Evolutionary conservation across 202 grass and related monocot genomes (phyloP), one percentile per base, ranked within the genome.

Genomic region (Bolboschoenoplectus hybrid): DNA sequence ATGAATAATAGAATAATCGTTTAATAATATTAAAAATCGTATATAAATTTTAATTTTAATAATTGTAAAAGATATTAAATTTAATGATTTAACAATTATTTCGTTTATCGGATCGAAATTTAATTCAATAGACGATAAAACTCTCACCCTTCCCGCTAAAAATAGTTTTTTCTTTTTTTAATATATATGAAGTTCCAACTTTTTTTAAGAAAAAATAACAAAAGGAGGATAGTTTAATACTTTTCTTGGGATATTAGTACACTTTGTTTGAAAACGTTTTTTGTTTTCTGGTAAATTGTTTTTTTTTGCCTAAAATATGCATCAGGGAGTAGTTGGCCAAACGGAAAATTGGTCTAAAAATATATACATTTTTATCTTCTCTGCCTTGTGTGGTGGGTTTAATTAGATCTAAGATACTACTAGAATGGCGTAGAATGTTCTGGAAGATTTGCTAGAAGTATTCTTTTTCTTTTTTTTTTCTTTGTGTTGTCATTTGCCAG

Each of bases 101-200:
- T 26, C 26, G 0, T 26, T 26, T 26, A 26, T 26, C 26, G 26
- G 26, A 26, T 26, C 26, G 26, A 26, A 26, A 26, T 26, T 26
- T 26, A 0, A 26, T 26, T 26, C 26, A 26, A 26, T 26, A 26
- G 26, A 26, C 26, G 26, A 26, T 26, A 26, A 26, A 26, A 26
- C 26, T 26, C 26, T 26, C 26, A 26, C 26, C 26, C 26, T 26
- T 26, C 26, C 26, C n/a, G 41, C 62, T 12, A 66, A 2, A 51
- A 32, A 16, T 63, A 35, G n/a, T 82, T 77, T 77, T 74, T 65
- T 46, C 2, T 44, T 64, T 82, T 46, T 65, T 82, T 45, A 81
- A 52, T 83, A 66, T 11, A 39, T 50, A 32, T 38, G 39, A 9
- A 12, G 19, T 52, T 75, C 35, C 26, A 26, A 10, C 9, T 47